These are phyloP conservation scores for Shiraia sp. DNA, from an alignment of 2,329 filamentous ascomycete genomes.

Conservation along the genomic window DNA sequence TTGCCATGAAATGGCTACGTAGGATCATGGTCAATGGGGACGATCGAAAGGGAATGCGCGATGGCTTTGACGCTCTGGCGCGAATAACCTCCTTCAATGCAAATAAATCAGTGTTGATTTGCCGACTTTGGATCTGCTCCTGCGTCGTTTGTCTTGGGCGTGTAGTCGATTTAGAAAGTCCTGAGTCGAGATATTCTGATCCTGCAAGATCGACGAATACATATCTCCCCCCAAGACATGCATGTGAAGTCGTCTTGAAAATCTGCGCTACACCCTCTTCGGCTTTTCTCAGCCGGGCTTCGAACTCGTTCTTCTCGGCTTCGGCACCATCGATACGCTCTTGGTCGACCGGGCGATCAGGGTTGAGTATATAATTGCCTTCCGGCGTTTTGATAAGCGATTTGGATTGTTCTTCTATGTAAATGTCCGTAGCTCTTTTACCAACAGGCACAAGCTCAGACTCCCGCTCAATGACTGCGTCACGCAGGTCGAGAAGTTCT, in stretches of 20 bases:
- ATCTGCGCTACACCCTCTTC: slow-evolving; percentile 38
- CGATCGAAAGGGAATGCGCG: slow-evolving; percentile 48
- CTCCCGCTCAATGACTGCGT: slow-evolving; percentile 47
- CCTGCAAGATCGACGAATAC: slow-evolving; percentile 54
- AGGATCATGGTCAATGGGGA: slow-evolving; percentile 52
- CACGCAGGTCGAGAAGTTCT: slow-evolving; percentile 41
- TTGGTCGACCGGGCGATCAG: slow-evolving; percentile 47
- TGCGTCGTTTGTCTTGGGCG: slow-evolving; percentile 42
- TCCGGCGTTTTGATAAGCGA: slow-evolving; percentile 32
- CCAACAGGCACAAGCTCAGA: slow-evolving; percentile 52
- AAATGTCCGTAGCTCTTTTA: slow-evolving; percentile 48
- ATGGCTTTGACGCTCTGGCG: slow-evolving; percentile 40
- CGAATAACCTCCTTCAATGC: slow-evolving; percentile 54
- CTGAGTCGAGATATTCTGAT: slow-evolving; percentile 46
- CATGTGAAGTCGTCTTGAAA: slow-evolving; percentile 21
- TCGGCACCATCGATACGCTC: slow-evolving; percentile 46
- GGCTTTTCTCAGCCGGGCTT: slow-evolving; percentile 39
- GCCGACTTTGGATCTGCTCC: slow-evolving; percentile 47
- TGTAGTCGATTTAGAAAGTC: background rate
- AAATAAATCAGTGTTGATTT: slow-evolving; percentile 53
- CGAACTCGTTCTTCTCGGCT: slow-evolving; percentile 43
- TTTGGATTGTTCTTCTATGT: slow-evolving; percentile 45
- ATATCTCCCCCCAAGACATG: slow-evolving; percentile 47
- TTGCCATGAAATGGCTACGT: slow-evolving; percentile 47
- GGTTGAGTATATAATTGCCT: slow-evolving; percentile 40